Evolutionary conservation across 106 monocot species (phyloP).

Genomic region (Allium fistulosum): DNA sequence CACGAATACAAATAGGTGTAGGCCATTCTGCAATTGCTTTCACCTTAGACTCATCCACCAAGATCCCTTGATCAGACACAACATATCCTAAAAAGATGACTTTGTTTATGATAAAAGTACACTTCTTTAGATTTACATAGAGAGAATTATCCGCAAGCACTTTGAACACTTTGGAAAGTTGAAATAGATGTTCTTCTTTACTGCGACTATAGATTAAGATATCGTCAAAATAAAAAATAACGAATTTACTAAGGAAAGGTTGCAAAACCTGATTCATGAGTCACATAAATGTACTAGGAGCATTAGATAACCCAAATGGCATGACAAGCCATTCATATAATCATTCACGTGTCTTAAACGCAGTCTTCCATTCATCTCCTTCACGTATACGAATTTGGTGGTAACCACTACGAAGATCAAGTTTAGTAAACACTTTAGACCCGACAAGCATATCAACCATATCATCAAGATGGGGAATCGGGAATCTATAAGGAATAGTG

Average conservation of each 20-base stretch:
- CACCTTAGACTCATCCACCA: not conserved
- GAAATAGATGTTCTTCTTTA: not conserved
- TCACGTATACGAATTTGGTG: not conserved
- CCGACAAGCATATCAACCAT: not conserved
- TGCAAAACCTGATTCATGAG: not conserved
- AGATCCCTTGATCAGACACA: not conserved
- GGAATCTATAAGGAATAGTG: not conserved
- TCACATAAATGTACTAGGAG: not conserved
- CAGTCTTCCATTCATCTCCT: not conserved
- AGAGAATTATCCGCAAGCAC: not conserved
- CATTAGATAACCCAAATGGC: constrained; percentile 1
- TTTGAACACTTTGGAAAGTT: not conserved
- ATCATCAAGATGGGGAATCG: not conserved
- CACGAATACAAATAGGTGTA: not conserved
- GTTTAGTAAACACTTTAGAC: not conserved
- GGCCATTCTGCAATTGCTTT: constrained; percentile 1
- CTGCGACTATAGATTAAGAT: not conserved
- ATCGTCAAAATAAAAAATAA: not conserved
- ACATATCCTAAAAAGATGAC: constrained; percentile 6
- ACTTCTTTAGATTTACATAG: constrained; percentile 1
- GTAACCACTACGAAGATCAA: not conserved
- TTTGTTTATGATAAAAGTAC: not conserved
- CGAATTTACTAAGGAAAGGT: not conserved
- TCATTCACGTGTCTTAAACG: not conserved
- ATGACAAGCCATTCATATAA: not conserved